Percentiles rank a stretch among this genome's conserved stretches.
These are phyloP conservation scores for Kodamaea fungicola DNA, from an alignment of 1,139 yeast genomes.

Conservation along the genomic window DNA sequence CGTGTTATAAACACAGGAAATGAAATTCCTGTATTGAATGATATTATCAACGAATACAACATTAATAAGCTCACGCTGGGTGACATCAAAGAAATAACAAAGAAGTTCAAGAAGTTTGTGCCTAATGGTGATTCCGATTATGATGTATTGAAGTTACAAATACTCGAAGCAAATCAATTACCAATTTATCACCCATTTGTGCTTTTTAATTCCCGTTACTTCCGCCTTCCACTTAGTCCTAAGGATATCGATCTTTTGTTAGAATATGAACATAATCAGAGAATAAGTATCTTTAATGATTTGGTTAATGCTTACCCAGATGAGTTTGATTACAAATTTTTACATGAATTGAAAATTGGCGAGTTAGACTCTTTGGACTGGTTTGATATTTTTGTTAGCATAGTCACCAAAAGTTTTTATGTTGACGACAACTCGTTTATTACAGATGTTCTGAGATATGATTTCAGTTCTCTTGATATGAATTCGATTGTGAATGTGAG, in stretches of 20 bases:
- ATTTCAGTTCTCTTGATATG: slow-evolving; percentile 33
- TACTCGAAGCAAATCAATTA: slow-evolving; percentile 23
- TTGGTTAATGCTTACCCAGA: slow-evolving; percentile 31
- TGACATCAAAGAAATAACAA: slow-evolving; percentile 17
- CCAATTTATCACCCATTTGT: slow-evolving; percentile 36
- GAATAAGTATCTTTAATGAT: slow-evolving; percentile 28
- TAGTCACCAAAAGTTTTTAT: slow-evolving; percentile 45
- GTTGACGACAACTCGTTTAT: slow-evolving; percentile 32
- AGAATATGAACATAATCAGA: slow-evolving; percentile 34
- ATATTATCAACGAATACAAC: slow-evolving; percentile 7
- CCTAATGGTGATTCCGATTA: slow-evolving; percentile 3
- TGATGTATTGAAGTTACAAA: slow-evolving; percentile 6
- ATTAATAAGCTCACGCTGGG: slow-evolving; percentile 6
- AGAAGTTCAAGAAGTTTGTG: slow-evolving; percentile 7
- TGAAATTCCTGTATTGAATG: slow-evolving; percentile 6
- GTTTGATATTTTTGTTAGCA: slow-evolving; percentile 46
- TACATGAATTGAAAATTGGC: slow-evolving; percentile 20
- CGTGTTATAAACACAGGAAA: slow-evolving; percentile 30
- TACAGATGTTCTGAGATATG: slow-evolving; percentile 40
- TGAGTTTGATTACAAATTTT: slow-evolving; percentile 17
- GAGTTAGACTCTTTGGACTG: slow-evolving; percentile 29
- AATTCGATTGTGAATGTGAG: slow-evolving; percentile 30
- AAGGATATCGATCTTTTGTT: slow-evolving; percentile 27
- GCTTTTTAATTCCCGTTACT: slow-evolving; percentile 41
- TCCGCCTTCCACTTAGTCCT: slow-evolving; percentile 25